Conservation (phyloP, 2,329 filamentous ascomycete species). For the Exophiala aquamarina region DNA sequence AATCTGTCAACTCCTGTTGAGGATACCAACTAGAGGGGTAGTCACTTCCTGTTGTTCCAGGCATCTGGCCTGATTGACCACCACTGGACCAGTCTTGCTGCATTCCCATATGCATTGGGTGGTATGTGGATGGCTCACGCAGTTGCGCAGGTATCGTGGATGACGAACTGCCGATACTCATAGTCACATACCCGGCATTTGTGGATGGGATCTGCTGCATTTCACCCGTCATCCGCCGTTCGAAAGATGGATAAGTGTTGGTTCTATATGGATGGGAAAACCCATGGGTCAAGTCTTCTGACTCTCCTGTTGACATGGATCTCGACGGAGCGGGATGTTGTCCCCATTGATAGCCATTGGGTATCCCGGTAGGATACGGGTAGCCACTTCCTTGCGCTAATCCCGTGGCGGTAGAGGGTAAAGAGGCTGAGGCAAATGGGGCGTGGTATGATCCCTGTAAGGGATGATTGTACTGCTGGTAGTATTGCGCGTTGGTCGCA, state of each 20-base stretch:
- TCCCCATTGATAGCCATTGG: conserved; percentile 16
- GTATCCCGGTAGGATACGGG: conserved; percentile 9
- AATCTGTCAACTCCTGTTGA: conserved; percentile 5
- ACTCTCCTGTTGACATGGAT: conserved; percentile 16
- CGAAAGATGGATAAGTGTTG: conserved; percentile 21
- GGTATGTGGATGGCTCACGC: conserved; percentile 13
- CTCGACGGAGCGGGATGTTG: conserved; percentile 6
- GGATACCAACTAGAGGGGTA: conserved; percentile 19
- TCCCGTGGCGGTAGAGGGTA: conserved; percentile 7
- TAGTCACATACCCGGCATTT: conserved; percentile 1
- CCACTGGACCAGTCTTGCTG: conserved; percentile 14
- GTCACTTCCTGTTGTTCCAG: conserved; percentile 2
- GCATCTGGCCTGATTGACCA: conserved; percentile 3
- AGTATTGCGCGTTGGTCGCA: conserved; percentile 15
- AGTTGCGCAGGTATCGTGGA: conserved; percentile 3
- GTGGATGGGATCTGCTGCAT: conserved; percentile 14
- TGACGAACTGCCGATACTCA: conserved; percentile 11
- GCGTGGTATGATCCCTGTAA: conserved; percentile 8
- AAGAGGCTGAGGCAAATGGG: conserved; percentile 8
- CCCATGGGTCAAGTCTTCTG: conserved; percentile 13
- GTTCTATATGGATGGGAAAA: conserved; percentile 18
- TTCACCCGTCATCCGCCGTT: conserved; percentile 12
- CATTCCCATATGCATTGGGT: conserved; percentile 11
- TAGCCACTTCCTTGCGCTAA: conserved; percentile 14
- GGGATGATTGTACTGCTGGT: conserved; percentile 10